Evolutionary conservation across 768 basidiomycete genomes (phyloP).

Genomic region (Hygrocybe punicea): DNA sequence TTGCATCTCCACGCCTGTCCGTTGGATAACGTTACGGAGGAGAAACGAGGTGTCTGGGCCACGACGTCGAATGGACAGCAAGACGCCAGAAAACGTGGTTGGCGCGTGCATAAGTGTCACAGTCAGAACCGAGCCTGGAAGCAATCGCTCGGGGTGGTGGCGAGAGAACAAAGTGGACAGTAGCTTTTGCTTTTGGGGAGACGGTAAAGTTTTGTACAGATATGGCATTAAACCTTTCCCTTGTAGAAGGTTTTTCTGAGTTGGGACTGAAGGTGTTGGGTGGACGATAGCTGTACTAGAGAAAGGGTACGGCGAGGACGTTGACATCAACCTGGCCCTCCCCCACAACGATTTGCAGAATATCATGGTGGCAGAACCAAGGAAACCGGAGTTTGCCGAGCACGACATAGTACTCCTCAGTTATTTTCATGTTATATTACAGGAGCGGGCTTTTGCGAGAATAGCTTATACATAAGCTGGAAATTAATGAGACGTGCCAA

Average conservation of each 20-base stretch:
- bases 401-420: background rate
- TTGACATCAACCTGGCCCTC: conserved; percentile 45
- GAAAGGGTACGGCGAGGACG: conserved; percentile 61
- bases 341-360: conserved; percentile 36
- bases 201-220: conserved; percentile 60
- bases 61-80: conserved; percentile 76
- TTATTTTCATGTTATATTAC: background rate
- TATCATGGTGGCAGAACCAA: conserved; percentile 22
- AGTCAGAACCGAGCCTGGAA: conserved; percentile 83
- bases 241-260: conserved; percentile 46
- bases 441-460: background rate
- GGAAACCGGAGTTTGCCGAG: background rate
- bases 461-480: background rate
- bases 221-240: conserved; percentile 81
- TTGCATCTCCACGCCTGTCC: conserved; percentile 91
- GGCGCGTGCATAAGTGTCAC: conserved; percentile 76
- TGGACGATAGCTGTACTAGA: conserved; percentile 63
- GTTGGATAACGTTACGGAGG: conserved; percentile 84
- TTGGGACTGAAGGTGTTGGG: conserved; percentile 41
- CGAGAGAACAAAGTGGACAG: conserved; percentile 69
- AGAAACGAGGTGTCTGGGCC: conserved; percentile 87
- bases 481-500: background rate
- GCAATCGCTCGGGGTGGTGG: conserved; percentile 61
- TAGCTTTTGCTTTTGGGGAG: conserved; percentile 66
- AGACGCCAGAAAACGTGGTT: conserved; percentile 82